Percentiles rank a stretch among this genome's conserved stretches.
phyloP scores from a whole-genome alignment of 2,329 filamentous ascomycete species.

The Albophoma yamanashiensis region DNA sequence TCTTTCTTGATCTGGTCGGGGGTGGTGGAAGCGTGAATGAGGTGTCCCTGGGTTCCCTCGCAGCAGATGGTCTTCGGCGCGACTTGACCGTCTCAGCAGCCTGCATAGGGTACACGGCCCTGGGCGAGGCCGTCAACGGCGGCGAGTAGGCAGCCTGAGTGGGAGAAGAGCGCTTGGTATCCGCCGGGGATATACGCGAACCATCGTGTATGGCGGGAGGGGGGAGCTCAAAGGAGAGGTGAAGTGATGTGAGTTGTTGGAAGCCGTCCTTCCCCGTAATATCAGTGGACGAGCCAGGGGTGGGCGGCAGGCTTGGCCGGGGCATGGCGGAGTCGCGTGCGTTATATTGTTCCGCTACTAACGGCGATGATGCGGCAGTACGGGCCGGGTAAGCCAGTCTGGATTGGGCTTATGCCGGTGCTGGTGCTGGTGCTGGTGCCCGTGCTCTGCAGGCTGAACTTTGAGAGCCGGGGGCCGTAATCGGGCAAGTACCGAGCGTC shows the following conservation, averaged over 20 bases:
- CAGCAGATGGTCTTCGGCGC: slow-evolving; percentile 39
- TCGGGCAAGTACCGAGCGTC: background rate
- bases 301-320: slow-evolving; percentile 45
- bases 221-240: slow-evolving; percentile 63
- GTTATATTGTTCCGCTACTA: background rate
- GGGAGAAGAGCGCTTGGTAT: slow-evolving; percentile 20
- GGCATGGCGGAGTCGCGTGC: slow-evolving; percentile 16
- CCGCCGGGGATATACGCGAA: slow-evolving; percentile 25
- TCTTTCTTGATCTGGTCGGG: slow-evolving; percentile 84
- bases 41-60: slow-evolving; percentile 38
- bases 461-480: background rate
- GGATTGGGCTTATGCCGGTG: background rate
- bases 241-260: slow-evolving; percentile 48
- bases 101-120: slow-evolving; percentile 32
- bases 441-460: background rate
- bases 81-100: slow-evolving; percentile 41
- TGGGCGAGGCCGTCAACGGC: slow-evolving; percentile 11
- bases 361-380: background rate
- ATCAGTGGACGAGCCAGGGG: slow-evolving; percentile 70
- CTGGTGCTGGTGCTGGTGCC: background rate
- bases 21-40: slow-evolving; percentile 80
- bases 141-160: slow-evolving; percentile 4
- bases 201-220: slow-evolving; percentile 57
- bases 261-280: slow-evolving; percentile 61
- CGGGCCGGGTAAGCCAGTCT: background rate